Evolutionary conservation across 768 basidiomycete species (phyloP), one percentile per base, ranked within the genome.

Genomic region (Xerocomellus intermedius): DNA sequence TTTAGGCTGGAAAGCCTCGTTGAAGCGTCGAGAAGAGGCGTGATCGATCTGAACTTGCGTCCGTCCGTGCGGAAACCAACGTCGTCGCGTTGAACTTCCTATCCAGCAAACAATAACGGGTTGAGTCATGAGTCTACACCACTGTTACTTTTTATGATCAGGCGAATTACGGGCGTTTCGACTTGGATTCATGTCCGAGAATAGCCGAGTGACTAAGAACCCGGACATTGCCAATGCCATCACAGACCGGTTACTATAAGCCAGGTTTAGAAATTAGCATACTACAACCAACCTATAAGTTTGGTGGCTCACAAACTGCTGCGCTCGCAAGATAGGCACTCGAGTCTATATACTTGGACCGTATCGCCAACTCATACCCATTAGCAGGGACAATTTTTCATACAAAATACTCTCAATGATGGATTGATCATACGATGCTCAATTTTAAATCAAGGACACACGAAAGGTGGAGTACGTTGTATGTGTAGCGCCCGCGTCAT

Each of bases 1-100:
- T 77, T n/a, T 26, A 16, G 28, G 32, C 39, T 37, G 10, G 5
- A 45, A 21, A 22, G 16, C 41, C 14, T 38, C 8, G 26, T 26
- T 26, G 30, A 10, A n/a, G 30, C 14, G 19, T n/a, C 13, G 32
- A 57, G 16, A 41, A 45, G 21, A 4, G 14, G 19, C 9, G 49
- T 38, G 38, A 50, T 13, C 26, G 38, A 50, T 13, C 26, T 47
- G 24, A 45, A 42, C 22, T 24, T 36, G 43, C 17, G 38, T 10
- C 14, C 21, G 49, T 42, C 14, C 28, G 48, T 44, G 32, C 12
- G 30, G 32, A 22, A 24, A 32, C 21, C 32, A 24, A n/a, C 26
- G 45, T 21, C 46, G 21, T 38, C 10, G 17, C n/a, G 19, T 37
- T 37, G 17, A 33, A 21, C 8, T 5, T 19, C 52, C n/a, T 1